Base-by-base conservation (phyloP, 106 monocot genomes). In the Alisma plantagoaquatica region DNA sequence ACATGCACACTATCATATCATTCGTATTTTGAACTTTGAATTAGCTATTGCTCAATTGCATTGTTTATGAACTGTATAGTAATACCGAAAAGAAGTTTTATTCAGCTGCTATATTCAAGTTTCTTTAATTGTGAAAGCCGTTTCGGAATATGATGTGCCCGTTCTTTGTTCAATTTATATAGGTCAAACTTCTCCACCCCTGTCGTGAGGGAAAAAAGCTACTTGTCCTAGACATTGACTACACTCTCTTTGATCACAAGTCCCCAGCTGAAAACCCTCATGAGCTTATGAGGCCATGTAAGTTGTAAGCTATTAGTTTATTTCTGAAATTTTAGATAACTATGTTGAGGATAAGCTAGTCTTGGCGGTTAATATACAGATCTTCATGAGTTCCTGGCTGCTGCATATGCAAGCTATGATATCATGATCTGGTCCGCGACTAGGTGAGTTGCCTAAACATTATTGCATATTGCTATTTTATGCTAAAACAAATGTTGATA, bases 381-480 rank as follows among this genome's bases (percentile, higher is more conserved):
- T 86, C 85, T 90, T 54, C 90, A 99, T 54, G 90, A 99, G 52
- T 99, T 99, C 59, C 79, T 99, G 22, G 53, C 98, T 50, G 82
- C 90, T 74, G 90, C 53, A 23, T 90, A 90, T 70, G 68, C 85
- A 19, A 74, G 77, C 45, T 99, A 90, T 70, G 98, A 99, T 55
- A 82, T 99, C 35, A 86, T 99, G 17, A 90, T 99, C 71, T 99
- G 90, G 98, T 90, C 98, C 29, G 98, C 98, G 58, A 99, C 98
- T 19, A 77, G 98, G 98, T 90, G 33, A 75, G 57, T 5, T 62
- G 49, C 64, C 12, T 41, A n/a, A 24, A 23, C 25, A 47, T 42
- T 33, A 18, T 31, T 49, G 11, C 54, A 15, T 15, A 18, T 28
- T 41, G 6, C 54, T 28, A 25, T n/a, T n/a, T n/a, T n/a, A n/a